Base-by-base conservation (phyloP, 2,329 filamentous ascomycete species). In the Helicocarpus griseus region DNA sequence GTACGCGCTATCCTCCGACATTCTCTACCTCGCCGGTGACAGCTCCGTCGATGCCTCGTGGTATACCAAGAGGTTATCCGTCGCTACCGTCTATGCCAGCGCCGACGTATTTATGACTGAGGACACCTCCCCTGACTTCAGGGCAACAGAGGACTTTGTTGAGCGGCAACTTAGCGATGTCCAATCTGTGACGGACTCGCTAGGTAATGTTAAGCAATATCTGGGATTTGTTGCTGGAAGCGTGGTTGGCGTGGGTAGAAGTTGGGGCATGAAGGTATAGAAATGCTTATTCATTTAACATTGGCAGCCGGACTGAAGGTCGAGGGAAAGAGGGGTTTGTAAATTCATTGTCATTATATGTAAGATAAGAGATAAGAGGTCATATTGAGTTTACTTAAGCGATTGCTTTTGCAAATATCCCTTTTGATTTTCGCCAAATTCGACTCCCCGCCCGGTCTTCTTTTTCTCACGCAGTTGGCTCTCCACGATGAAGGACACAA, bases 91-190 rank as follows among this genome's bases (percentile, higher is more conserved):
- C n/a, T 88, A 87, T 63, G 88, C 88, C 48, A 81, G 83, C 31
- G 79, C 85, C 51, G 93, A 98, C 70, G 74, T 96, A 4, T 95
- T 90, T 71, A 96, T 97, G 89, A 96, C 89, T 21, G 89, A 86
- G 53, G 93, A 97, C 69, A 77, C 74, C 54, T 89, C 85, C 3
- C 72, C 77, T 0, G 81, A 80, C n/a, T 93, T 87, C 61, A 66
- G 64, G 8, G 87, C 90, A 56, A 97, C 93, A 3, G 83, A 83
- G 57, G 77, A 80, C 8, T 98, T 97, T 65, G 72, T 97, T 49
- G 79, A 84, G 51, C 78, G 89, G 40, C 78, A 91, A 55, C 70
- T 95, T 51, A 76, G 81, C 53, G 90, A 94, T 71, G 73, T 80
- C 29, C 76, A 79, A 58, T 77, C 73, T 3, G 58, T 89, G 3